Conservation (phyloP, 2,329 filamentous ascomycete genomes). For the Neodidymelliopsis sp. region DNA sequence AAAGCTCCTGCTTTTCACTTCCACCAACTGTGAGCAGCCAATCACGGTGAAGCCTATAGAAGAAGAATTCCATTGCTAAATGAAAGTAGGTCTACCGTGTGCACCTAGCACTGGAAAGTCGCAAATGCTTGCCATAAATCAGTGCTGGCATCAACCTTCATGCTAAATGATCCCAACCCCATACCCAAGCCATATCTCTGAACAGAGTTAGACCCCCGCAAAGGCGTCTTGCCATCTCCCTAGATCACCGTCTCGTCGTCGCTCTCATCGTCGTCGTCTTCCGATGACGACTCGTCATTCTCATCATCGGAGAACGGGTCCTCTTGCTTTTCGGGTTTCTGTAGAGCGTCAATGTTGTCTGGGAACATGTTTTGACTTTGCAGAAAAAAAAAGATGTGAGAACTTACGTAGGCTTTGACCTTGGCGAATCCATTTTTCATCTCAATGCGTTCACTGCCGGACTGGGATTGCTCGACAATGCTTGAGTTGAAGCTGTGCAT, state of each 20-base stretch:
- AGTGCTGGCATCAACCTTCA: too few relatives aligned
- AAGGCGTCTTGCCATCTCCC: neutral
- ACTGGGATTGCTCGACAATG: conserved; percentile 34
- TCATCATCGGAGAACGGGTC: conserved; percentile 44
- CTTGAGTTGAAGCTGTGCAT: conserved; percentile 32
- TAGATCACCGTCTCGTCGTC: conserved; percentile 46
- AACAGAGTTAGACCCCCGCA: neutral
- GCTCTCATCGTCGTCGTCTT: conserved; percentile 51
- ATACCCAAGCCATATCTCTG: neutral
- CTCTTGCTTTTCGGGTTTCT: conserved; percentile 33
- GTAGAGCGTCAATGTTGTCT: conserved; percentile 42
- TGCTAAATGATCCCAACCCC: too few relatives aligned
- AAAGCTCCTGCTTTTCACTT: conserved; percentile 6
- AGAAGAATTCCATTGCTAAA: too few relatives aligned
- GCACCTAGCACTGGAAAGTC: too few relatives aligned
- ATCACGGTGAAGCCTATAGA: too few relatives aligned
- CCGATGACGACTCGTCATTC: conserved; percentile 51
- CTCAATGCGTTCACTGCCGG: conserved; percentile 1
- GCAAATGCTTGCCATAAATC: too few relatives aligned
- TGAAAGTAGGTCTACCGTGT: too few relatives aligned
- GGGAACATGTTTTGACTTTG: neutral
- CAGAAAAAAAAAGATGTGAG: neutral
- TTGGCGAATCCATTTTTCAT: conserved; percentile 36
- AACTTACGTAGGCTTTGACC: conserved; percentile 41
- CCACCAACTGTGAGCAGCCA: neutral